Evolutionary conservation across 495 filamentous ascomycete species (phyloP).

Genomic region (Bathelium albidoporum): DNA sequence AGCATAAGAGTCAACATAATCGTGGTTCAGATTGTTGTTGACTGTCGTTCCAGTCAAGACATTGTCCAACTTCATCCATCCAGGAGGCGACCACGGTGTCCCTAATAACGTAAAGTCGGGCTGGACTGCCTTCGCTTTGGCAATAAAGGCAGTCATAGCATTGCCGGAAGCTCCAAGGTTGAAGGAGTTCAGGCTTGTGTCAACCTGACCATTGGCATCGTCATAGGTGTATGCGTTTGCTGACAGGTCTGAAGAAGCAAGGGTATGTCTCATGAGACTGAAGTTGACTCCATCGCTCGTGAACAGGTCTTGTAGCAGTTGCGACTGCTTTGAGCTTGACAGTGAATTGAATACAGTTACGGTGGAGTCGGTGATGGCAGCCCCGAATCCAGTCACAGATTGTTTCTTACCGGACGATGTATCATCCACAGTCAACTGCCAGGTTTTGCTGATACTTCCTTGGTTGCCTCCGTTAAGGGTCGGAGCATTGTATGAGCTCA

Average conservation of each 20-base stretch:
- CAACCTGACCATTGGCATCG: slow-evolving; percentile 32
- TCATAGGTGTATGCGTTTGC: slow-evolving; percentile 45
- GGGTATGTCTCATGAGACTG: slow-evolving; percentile 43
- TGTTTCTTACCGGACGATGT: slow-evolving; percentile 17
- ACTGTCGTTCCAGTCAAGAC: slow-evolving; percentile 38
- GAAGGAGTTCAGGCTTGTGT: slow-evolving; percentile 36
- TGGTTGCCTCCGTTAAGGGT: slow-evolving; percentile 3
- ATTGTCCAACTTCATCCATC: slow-evolving; percentile 49
- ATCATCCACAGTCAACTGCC: slow-evolving; percentile 1
- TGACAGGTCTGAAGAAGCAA: slow-evolving; percentile 44
- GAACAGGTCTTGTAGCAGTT: slow-evolving; percentile 40
- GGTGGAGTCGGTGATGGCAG: slow-evolving; percentile 46
- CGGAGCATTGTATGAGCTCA: background rate
- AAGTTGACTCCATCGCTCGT: slow-evolving; percentile 40
- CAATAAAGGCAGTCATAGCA: slow-evolving; percentile 42
- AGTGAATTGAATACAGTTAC: slow-evolving; percentile 42
- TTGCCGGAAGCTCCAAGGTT: slow-evolving; percentile 39
- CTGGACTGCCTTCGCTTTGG: slow-evolving; percentile 33
- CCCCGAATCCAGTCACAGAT: slow-evolving; percentile 45
- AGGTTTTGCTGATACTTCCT: background rate
- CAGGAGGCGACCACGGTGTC: slow-evolving; percentile 44
- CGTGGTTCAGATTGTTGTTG: slow-evolving; percentile 44
- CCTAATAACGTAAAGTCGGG: slow-evolving; percentile 36
- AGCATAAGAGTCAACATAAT: slow-evolving; percentile 38
- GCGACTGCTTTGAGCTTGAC: slow-evolving; percentile 25